Conservation (phyloP, 495 filamentous ascomycete genomes). For the Recurvomyces mirabilis region DNA sequence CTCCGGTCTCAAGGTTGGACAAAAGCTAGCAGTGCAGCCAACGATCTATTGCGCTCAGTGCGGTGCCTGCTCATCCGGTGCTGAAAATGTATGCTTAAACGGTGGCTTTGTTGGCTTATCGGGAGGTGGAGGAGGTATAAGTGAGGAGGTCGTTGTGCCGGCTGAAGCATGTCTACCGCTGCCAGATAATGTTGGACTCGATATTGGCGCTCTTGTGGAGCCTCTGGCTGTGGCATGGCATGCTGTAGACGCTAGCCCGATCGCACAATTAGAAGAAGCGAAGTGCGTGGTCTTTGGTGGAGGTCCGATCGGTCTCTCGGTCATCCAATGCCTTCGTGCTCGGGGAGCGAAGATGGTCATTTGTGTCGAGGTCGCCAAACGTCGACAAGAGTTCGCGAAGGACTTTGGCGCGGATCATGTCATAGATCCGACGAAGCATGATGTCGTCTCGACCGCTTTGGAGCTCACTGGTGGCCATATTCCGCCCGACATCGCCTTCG, state of each 20-base stretch:
- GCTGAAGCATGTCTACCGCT: constrained; percentile 10
- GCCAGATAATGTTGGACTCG: constrained; percentile 21
- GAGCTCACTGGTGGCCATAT: constrained; percentile 22
- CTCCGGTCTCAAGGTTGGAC: constrained; percentile 15
- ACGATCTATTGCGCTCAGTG: constrained; percentile 23
- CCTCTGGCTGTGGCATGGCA: constrained; percentile 26
- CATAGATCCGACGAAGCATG: constrained; percentile 23
- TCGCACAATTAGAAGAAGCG: constrained; percentile 14
- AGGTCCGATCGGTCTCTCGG: constrained; percentile 26
- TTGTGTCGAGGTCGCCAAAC: constrained; percentile 23
- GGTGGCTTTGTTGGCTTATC: constrained; percentile 25
- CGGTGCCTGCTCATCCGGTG: constrained; percentile 19
- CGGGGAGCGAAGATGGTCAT: constrained; percentile 22
- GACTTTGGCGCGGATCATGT: constrained; percentile 28
- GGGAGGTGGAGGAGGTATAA: constrained; percentile 24
- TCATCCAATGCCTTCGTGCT: constrained; percentile 18
- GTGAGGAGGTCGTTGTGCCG: constrained; percentile 23
- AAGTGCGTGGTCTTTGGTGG: constrained; percentile 23
- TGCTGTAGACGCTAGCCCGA: constrained; percentile 22
- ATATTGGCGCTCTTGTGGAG: constrained; percentile 26
- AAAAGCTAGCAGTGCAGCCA: constrained; percentile 22
- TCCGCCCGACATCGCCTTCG: constrained; percentile 27
- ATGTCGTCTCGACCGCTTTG: constrained; percentile 16
- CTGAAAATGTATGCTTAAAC: constrained; percentile 22
- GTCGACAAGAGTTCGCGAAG: constrained; percentile 24